phyloP scores from a whole-genome alignment of 1,284 basidiomycete species.

The Hortiboletus rubellus region DNA sequence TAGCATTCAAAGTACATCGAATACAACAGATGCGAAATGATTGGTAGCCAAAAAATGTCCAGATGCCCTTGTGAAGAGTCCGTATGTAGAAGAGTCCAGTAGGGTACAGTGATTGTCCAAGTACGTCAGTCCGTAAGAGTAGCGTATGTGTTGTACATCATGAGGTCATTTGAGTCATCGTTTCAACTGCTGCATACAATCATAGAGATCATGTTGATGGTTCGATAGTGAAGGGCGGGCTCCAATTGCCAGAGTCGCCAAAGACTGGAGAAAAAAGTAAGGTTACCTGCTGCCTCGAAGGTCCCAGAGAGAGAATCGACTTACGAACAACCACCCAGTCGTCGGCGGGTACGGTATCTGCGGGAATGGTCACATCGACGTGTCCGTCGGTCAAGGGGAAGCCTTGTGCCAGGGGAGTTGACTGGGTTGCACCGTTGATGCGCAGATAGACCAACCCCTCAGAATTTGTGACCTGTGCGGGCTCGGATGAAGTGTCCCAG shows the following conservation, averaged over 20 bases:
- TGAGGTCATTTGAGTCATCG: constrained; percentile 14
- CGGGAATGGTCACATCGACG: constrained; percentile 41
- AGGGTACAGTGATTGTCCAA: constrained; percentile 8
- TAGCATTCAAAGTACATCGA: constrained; percentile 4
- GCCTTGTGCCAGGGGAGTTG: constrained; percentile 35
- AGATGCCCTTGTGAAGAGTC: neutral
- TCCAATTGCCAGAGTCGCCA: constrained; percentile 52
- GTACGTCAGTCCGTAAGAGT: constrained; percentile 17
- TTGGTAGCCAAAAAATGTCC: constrained; percentile 9
- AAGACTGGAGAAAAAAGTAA: constrained; percentile 38
- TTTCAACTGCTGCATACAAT: constrained; percentile 1
- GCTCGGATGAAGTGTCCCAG: constrained; percentile 46
- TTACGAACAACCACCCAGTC: constrained; percentile 45
- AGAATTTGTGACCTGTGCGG: constrained; percentile 48
- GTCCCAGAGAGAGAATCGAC: constrained; percentile 16
- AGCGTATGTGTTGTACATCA: constrained; percentile 9
- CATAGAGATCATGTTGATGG: constrained; percentile 20
- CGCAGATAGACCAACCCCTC: constrained; percentile 44
- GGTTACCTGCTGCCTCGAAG: neutral
- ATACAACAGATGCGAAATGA: constrained; percentile 11
- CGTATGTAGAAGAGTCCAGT: neutral
- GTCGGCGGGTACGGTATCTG: constrained; percentile 28
- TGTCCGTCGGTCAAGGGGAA: constrained; percentile 44
- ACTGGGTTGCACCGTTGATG: constrained; percentile 32
- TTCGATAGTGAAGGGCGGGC: constrained; percentile 40